Conservation (phyloP, 2,329 filamentous ascomycete genomes). For the Eutypa lata region DNA sequence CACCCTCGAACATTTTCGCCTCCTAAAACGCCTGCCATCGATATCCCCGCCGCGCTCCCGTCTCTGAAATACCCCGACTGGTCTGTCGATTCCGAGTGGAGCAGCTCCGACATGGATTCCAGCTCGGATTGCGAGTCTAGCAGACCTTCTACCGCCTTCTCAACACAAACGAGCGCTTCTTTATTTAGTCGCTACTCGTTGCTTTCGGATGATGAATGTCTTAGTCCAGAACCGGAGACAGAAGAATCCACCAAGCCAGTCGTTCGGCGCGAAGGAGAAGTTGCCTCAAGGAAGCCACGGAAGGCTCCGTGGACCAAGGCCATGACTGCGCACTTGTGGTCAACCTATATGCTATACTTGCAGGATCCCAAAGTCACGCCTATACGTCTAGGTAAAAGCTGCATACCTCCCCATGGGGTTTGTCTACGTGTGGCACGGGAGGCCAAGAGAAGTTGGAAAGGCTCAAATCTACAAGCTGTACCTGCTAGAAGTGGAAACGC, state of each 20-base stretch:
- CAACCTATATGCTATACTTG: constrained; percentile 61
- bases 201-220: constrained; percentile 54
- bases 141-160: constrained; percentile 57
- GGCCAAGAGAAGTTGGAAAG: constrained; percentile 65
- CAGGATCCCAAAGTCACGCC: constrained; percentile 67
- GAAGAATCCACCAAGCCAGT: constrained; percentile 27
- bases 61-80: constrained; percentile 54
- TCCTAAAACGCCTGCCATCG: constrained; percentile 58
- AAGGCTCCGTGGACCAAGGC: constrained; percentile 62
- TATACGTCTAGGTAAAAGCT: constrained; percentile 60
- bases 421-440: constrained; percentile 64
- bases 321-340: constrained; percentile 65
- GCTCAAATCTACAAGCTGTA: constrained; percentile 37
- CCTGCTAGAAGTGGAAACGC: constrained; percentile 47
- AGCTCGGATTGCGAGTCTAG: constrained; percentile 58
- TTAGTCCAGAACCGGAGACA: constrained; percentile 46
- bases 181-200: constrained; percentile 55
- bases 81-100: constrained; percentile 55
- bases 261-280: constrained; percentile 3
- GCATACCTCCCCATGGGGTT: constrained; percentile 63
- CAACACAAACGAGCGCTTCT: constrained; percentile 56
- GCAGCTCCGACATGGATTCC: constrained; percentile 50
- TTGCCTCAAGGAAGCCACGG: constrained; percentile 31
- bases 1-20: constrained; percentile 46
- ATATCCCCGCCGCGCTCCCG: constrained; percentile 39